Evolutionary conservation across 2,329 filamentous ascomycete species (phyloP).

Genomic region (Scopulariopsis brevicaulis): DNA sequence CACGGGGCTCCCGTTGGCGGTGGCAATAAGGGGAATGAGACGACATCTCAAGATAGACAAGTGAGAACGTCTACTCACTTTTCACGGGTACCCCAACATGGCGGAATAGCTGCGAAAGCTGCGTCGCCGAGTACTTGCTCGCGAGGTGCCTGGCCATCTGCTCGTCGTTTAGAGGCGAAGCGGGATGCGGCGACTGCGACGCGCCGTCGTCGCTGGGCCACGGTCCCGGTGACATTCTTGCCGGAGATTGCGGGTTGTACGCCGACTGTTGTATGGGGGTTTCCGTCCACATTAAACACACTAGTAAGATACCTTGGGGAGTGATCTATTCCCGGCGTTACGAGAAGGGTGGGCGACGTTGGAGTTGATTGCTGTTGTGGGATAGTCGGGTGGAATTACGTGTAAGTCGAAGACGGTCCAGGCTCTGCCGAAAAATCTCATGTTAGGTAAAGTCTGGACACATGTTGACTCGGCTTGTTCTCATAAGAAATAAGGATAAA

Average conservation of each 20-base stretch:
- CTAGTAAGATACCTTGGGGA: not conserved
- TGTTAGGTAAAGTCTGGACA: not conserved
- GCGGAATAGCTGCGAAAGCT: conserved; percentile 10
- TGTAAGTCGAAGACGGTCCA: not conserved
- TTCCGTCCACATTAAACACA: not conserved
- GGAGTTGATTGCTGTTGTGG: not conserved
- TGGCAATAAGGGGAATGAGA: not conserved
- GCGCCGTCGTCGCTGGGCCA: conserved; percentile 5
- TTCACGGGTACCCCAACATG: conserved; percentile 14
- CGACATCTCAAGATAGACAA: not conserved
- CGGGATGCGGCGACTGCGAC: conserved; percentile 1
- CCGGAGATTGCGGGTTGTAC: not conserved
- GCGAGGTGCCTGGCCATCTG: conserved; percentile 13
- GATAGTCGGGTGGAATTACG: not conserved
- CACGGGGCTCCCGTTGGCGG: not conserved
- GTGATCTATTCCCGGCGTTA: not conserved
- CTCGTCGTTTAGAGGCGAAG: conserved; percentile 7
- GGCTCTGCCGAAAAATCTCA: not conserved
- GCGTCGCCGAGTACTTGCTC: conserved; percentile 9
- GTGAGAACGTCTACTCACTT: conserved; percentile 10
- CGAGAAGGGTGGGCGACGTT: not conserved
- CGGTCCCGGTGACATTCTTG: conserved; percentile 7
- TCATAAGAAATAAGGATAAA: not conserved
- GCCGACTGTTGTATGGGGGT: not conserved
- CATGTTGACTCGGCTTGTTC: not conserved